phyloP scores from a whole-genome alignment of 225 moss, liverwort and hornwort species.

The Bryoerythrophyllum caledonicum region DNA sequence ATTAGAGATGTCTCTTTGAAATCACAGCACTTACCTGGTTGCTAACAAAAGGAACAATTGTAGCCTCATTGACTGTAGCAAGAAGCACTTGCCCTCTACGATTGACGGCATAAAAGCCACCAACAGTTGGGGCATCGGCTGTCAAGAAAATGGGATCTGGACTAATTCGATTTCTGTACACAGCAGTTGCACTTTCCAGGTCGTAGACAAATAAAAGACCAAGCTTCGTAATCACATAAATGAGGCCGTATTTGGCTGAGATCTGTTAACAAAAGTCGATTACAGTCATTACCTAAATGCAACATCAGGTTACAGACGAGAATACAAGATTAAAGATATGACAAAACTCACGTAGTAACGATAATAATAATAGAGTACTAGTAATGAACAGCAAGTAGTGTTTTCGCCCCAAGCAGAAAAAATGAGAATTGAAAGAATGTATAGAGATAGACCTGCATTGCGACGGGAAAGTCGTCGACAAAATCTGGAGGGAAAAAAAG shows the following conservation, averaged over 20 bases:
- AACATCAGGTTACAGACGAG: neutral
- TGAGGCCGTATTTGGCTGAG: conserved; percentile 39
- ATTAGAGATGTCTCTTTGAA: neutral
- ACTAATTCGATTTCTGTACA: neutral
- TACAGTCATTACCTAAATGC: neutral
- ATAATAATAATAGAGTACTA: neutral
- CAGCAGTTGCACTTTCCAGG: neutral
- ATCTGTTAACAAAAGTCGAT: conserved; percentile 50
- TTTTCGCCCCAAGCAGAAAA: neutral
- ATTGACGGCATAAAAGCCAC: conserved; percentile 94
- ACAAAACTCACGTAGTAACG: neutral
- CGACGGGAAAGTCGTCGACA: neutral
- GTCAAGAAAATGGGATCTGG: conserved; percentile 19
- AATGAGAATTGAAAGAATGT: neutral
- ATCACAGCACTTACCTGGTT: conserved; percentile 59
- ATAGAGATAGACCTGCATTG: conserved; percentile 22
- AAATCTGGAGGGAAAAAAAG: neutral
- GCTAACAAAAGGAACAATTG: conserved; percentile 93
- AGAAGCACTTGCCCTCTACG: conserved; percentile 95
- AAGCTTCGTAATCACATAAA: neutral
- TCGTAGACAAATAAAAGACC: neutral
- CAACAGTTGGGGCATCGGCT: conserved; percentile 83
- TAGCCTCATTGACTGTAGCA: conserved; percentile 90
- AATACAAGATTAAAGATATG: neutral
- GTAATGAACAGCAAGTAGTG: neutral